Percentiles rank a stretch among this genome's conserved stretches.
Conservation (phyloP, 345 rosid species). For the Kernera saxatilis region DNA sequence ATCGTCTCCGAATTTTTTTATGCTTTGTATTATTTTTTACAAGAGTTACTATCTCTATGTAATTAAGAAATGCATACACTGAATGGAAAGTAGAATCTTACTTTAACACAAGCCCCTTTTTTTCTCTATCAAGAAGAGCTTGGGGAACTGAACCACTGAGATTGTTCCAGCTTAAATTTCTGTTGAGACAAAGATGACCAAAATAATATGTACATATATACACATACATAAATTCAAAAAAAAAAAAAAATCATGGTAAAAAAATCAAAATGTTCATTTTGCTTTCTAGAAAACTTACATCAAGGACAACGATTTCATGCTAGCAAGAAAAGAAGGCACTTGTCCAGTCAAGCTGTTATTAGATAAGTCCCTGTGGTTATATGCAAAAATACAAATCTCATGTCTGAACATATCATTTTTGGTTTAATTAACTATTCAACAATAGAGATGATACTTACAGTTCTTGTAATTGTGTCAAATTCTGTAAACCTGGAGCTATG, state of each 20-base stretch:
- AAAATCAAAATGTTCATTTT: background rate
- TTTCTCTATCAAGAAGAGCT: slow-evolving; percentile 23
- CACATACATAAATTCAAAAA: background rate
- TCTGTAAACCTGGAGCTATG: slow-evolving; percentile 15
- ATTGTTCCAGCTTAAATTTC: slow-evolving; percentile 37
- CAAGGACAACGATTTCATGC: slow-evolving; percentile 22
- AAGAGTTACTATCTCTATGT: background rate
- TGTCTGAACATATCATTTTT: background rate
- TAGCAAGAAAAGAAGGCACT: slow-evolving; percentile 34
- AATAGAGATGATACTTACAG: slow-evolving; percentile 32
- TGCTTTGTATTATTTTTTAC: background rate
- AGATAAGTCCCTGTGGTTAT: slow-evolving; percentile 36
- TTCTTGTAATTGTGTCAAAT: slow-evolving; percentile 25
- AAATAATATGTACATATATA: background rate
- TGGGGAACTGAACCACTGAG: slow-evolving; percentile 37
- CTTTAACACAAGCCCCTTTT: slow-evolving; percentile 30
- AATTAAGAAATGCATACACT: background rate
- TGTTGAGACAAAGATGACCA: background rate
- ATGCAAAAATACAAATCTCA: background rate
- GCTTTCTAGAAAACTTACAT: slow-evolving; percentile 28
- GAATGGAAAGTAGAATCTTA: background rate
- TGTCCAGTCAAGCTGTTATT: slow-evolving; percentile 38
- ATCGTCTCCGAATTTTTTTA: background rate
- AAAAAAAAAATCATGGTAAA: background rate
- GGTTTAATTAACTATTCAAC: background rate